Conservation (phyloP, 2,329 filamentous ascomycete species). For the Sporothrix luriei region DNA sequence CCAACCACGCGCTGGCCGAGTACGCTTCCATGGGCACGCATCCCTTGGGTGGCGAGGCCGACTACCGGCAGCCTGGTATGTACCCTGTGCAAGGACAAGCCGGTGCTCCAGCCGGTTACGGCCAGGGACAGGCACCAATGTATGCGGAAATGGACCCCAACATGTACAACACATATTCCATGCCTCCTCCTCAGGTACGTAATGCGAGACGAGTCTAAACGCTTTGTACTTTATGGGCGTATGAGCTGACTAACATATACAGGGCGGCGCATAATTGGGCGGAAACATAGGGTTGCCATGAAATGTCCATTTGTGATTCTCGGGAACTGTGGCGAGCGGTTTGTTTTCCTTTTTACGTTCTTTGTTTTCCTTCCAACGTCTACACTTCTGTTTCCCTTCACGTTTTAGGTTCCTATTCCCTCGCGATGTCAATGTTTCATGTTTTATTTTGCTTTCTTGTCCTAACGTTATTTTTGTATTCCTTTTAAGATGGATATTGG, state of each 20-base stretch:
- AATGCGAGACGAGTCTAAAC: not conserved
- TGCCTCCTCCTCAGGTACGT: slow-evolving; percentile 80
- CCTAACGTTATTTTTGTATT: not conserved
- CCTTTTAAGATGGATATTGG: slow-evolving; percentile 9
- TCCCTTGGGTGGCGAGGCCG: slow-evolving; percentile 67
- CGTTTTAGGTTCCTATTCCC: slow-evolving; percentile 8
- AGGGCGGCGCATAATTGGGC: slow-evolving; percentile 20
- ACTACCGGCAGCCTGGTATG: slow-evolving; percentile 80
- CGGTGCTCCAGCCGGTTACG: slow-evolving; percentile 71
- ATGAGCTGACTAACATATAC: not conserved
- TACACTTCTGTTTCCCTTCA: not conserved
- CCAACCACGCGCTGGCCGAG: slow-evolving; percentile 61
- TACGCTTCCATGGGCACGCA: slow-evolving; percentile 62
- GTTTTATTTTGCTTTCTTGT: slow-evolving; percentile 6
- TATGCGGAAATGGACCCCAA: slow-evolving; percentile 73
- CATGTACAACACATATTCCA: slow-evolving; percentile 81
- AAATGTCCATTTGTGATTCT: not conserved
- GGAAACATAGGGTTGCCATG: not conserved
- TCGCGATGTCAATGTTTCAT: not conserved
- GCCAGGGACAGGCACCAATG: slow-evolving; percentile 76
- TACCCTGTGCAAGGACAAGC: slow-evolving; percentile 78
- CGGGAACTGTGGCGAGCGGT: not conserved
- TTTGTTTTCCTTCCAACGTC: slow-evolving; percentile 12
- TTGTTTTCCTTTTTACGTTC: not conserved
- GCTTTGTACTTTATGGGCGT: too few species aligned